These are phyloP conservation scores for Iodosphaeria phyllophila DNA, from an alignment of 2,329 filamentous ascomycete genomes.

Conservation along the genomic window DNA sequence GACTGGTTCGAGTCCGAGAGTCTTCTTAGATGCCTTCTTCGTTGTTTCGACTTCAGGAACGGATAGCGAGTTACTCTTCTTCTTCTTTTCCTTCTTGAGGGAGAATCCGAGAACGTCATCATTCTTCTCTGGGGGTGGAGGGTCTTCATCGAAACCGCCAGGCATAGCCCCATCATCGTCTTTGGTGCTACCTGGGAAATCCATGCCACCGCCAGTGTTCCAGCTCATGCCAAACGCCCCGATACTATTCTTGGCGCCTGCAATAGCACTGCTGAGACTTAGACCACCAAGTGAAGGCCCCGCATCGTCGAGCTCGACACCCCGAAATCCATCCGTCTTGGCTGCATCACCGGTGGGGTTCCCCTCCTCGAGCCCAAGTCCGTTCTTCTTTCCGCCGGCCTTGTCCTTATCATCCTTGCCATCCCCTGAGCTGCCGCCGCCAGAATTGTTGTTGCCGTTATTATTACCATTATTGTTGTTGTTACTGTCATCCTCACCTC, in stretches of 20 bases:
- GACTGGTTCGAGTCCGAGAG: too few relatives aligned
- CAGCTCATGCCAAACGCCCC: conserved; percentile 42
- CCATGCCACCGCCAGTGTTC: conserved; percentile 31
- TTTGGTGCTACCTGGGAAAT: too few relatives aligned
- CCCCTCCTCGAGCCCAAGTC: conserved; percentile 16
- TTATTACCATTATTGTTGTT: conserved; percentile 13
- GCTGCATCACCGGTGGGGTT: conserved; percentile 23
- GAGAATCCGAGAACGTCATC: conserved; percentile 11
- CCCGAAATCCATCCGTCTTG: conserved; percentile 29
- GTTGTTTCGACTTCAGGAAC: conserved; percentile 15
- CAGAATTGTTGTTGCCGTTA: conserved; percentile 14
- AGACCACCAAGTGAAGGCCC: conserved; percentile 37
- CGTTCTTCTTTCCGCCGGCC: conserved; percentile 11
- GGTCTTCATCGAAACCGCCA: conserved; percentile 24
- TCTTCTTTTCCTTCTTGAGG: conserved; percentile 16
- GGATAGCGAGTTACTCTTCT: conserved; percentile 21
- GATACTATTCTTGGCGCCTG: conserved; percentile 23
- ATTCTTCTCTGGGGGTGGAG: conserved; percentile 15
- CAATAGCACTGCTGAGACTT: conserved; percentile 20
- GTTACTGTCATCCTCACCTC: conserved; percentile 14
- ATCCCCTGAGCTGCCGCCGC: conserved; percentile 5
- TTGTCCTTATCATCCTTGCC: conserved; percentile 10
- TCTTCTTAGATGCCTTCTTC: too few relatives aligned
- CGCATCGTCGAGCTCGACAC: conserved; percentile 46
- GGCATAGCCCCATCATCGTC: too few relatives aligned